Conservation (phyloP, 2,329 filamentous ascomycete species). For the Hymenoscyphus fructigenus region DNA sequence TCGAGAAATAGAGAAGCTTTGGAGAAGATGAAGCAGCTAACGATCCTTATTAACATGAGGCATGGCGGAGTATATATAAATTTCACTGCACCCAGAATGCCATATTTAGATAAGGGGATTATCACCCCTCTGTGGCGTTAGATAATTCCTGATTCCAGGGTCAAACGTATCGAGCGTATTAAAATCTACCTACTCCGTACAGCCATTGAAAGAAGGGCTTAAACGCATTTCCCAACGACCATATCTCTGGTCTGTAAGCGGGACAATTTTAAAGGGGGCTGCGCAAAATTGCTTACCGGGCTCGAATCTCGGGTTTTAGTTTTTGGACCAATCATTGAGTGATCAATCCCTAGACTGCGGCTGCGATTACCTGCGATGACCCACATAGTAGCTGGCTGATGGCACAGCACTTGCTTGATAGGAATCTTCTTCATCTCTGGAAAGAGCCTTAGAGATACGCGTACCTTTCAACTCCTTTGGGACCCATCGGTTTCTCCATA, state of each 20-base stretch:
- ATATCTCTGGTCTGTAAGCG: background rate
- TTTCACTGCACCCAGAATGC: no score
- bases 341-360: background rate
- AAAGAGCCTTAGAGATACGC: background rate
- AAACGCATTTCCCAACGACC: background rate
- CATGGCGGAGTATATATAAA: no score
- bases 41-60: no score
- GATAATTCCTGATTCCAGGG: no score
- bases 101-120: no score
- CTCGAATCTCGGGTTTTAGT: background rate
- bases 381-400: background rate
- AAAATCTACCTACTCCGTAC: background rate
- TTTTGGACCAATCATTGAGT: background rate
- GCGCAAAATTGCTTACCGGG: background rate
- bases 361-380: background rate
- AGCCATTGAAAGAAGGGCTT: background rate
- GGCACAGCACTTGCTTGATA: background rate
- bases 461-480: background rate
- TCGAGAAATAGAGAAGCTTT: no score
- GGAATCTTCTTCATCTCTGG: background rate
- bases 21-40: no score
- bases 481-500: background rate
- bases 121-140: no score
- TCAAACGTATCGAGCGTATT: no score
- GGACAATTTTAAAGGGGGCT: slow-evolving; percentile 9